Percentiles rank a stretch among this genome's conserved stretches.
These are phyloP conservation scores for Glycine latifolia DNA, from an alignment of 306 rosid species.

Conservation along the genomic window DNA sequence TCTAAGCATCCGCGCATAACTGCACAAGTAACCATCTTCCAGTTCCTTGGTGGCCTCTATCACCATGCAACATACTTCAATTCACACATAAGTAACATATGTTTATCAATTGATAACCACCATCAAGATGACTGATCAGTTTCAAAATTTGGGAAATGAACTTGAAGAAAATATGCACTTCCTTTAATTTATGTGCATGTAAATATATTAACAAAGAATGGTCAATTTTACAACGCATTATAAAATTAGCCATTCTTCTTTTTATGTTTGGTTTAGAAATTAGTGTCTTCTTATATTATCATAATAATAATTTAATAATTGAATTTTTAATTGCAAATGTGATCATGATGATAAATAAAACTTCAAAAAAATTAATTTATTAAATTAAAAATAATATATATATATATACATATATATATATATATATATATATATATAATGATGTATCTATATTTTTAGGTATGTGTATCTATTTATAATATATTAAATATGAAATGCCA, in stretches of 20 bases:
- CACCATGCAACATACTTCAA: background rate
- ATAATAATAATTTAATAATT: too few species aligned
- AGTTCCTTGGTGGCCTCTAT: background rate
- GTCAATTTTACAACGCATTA: background rate
- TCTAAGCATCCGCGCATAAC: constrained; percentile 48
- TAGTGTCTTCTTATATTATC: too few species aligned
- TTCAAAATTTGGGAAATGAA: constrained; percentile 24
- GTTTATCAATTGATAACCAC: background rate
- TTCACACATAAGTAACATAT: background rate
- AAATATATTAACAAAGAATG: background rate
- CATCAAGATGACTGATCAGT: background rate
- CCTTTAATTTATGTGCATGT: background rate
- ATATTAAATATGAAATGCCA: too few species aligned
- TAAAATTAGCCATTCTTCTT: background rate
- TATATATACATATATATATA: too few species aligned
- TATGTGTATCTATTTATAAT: too few species aligned
- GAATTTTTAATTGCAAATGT: too few species aligned
- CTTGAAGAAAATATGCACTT: background rate
- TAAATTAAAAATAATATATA: too few species aligned
- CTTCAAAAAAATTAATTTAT: too few species aligned
- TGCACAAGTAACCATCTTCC: background rate
- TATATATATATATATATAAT: too few species aligned
- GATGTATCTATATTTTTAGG: too few species aligned
- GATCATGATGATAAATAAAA: too few species aligned
- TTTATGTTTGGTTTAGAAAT: too few species aligned